Evolutionary conservation across 345 rosid genomes (phyloP), one percentile per base, ranked within the genome.

Genomic region (Lumnitzera littorea): DNA sequence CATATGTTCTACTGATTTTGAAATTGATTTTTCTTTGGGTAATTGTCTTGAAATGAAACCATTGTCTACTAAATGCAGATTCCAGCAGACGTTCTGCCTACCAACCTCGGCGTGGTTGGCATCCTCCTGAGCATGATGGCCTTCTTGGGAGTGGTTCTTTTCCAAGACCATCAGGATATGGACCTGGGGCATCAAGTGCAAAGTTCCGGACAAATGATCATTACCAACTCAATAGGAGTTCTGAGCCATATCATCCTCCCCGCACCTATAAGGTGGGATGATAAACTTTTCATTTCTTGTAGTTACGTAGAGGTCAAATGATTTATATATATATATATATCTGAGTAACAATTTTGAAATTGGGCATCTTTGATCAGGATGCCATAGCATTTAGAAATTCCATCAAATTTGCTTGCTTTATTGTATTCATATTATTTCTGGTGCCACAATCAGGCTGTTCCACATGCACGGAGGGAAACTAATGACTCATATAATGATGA

Each of bases 111-210:
- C 84, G 82, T 63, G 64, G 91, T 58, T 78, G 87, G 95, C 97
- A 90, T 74, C 78, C 74, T 70, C 77, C 92, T 6, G 99, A 88
- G 80, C 92, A 94, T 76, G 99, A 94, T 66, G 99, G 99, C 51
- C 97, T 94, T 72, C 84, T 94, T 48, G 99, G 99, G 41, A 90
- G 94, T 77, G 99, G 99, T 57, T 84, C 91, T 73, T 91, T 90
- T 58, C 92, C 91, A 23, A 80, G 89, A 72, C 83, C 95, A 43
- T 72, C 98, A 53, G 96, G 86, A 69, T 78, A 68, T 72, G 67
- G 76, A 25, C 71, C 83, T 13, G 95, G 90, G 57, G 46, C 87
- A 56, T 70, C 89, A 41, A 84, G 73, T 68, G 74, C 88, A 55
- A 92, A 77, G 72, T 69, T 71, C 65, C 91, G 75, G 16, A 62